Evolutionary conservation across 2,329 filamentous ascomycete species (phyloP), one percentile per base, ranked within the genome.

Genomic region (Cercospora sp.): DNA sequence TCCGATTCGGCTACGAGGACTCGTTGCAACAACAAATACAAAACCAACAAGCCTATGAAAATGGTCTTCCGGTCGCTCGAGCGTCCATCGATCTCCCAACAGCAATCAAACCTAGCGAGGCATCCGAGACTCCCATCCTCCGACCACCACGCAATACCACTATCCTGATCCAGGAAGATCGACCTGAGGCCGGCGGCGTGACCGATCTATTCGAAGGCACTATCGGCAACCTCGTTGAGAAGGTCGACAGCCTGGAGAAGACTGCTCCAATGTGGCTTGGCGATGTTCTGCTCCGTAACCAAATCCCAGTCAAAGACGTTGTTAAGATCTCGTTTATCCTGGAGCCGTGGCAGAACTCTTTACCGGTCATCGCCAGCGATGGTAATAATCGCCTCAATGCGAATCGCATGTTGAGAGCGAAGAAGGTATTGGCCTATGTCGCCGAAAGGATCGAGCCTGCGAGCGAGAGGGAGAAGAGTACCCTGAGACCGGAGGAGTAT

Each of bases 311-410:
- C 68, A 98, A 98, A 82, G 95, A 98, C n/a, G 89, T 94, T 1
- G 88, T 94, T 73, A 99, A 99, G 84, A 90, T 98, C n/a, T 94
- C 92, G 3, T 99, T 99, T 76, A 87, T 97, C 16, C 84, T 99
- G 26, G 88, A 95, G 73, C 94, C 95, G 0, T 93, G 87, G 82
- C 86, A 91, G 74, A 90, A 92, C 28, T 55, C 45, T 16, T 82
- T 98, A 63, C 93, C 93, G 0, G 86, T 86, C 65, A 90, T 97
- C 61, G 87, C 90, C 34, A 87, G 88, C 3, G 93, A 97, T 76
- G 90, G 84, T 63, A 97, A 94, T 79, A 94, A 94, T 72, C 90
- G 95, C 26, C 85, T 99, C 62, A 99, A 98, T 78, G 95, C 95
- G 10, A 99, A 98, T 77, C 88, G 94, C 65, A 98, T 99, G 95